Evolutionary conservation across 164 flowering plant genomes (phyloP), one percentile per base, ranked within the genome.

Genomic region (Stephania cephalantha): DNA sequence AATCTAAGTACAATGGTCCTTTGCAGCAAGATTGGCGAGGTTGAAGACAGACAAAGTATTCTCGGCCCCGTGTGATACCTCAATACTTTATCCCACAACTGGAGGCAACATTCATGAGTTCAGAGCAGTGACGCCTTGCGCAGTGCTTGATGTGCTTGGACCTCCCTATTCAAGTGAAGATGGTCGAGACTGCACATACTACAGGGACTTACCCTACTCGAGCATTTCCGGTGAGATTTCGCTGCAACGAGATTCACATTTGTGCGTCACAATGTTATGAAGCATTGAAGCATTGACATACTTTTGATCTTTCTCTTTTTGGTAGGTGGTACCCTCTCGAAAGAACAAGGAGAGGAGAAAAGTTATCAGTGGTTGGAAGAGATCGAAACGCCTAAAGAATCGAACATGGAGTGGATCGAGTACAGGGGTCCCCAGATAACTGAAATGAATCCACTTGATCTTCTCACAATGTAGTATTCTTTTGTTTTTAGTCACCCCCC

Each of bases 71-170:
- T 91, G 97, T 78, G 73, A 87, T 48, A 79, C 94, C 12, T 88
- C 93, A 2, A 91, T 95, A 3, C 75, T 95, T 25, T 95, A 90
- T 80, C 97, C 98, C 52, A 84, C 90, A 9, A 77, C 91, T 1
- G 98, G 98, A 69, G 97, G 98, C 53, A 95, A 95, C 74, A 89
- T 95, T 72, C 98, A 93, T 81, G 81, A 83, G n/a, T 91, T 93
- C 81, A 90, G 86, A 3, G 98, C 97, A 18, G 71, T 87, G 42
- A 91, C 94, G n/a, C 86, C 97, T 3, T 91, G 97, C 74, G 95
- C 87, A 0, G 85, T 95, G 69, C 90, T 95, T 69, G 98, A 95
- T 80, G 98, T 95, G 71, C 52, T 95, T 44, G 97, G 97, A 71
- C 98, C 98, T 52, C 97, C 98, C 63, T 95, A 95, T 75, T 87